Base-by-base conservation (phyloP, 1,284 basidiomycete genomes). In the Neotropicomus parvogracilis region DNA sequence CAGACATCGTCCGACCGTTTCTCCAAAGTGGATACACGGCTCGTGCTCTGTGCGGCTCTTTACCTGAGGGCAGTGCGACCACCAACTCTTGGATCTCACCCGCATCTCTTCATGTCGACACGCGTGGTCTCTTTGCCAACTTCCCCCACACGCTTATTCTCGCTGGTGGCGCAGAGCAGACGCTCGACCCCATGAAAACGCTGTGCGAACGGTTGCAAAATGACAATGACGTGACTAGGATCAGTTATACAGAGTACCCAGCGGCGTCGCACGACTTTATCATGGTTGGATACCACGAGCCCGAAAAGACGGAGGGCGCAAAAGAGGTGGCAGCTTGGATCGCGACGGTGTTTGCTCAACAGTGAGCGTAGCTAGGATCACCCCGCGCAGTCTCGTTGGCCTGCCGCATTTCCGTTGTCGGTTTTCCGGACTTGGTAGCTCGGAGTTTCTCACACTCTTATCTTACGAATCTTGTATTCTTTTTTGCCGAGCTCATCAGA, bases 1-100 rank as follows among this genome's bases (percentile, higher is more conserved):
- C 44, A 6, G 44, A 46, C 8, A 21, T 38, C 16, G 43, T 46
- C 28, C 44, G 39, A 13, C 16, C 26, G 29, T 32, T 39, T n/a
- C 29, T 46, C 13, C 28, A 46, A 3, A 46, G 44, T 27, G 44
- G 44, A 19, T 39, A 46, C 44, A 46, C 36, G 11, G 29, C 44
- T 4, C 29, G 29, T 9, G 44, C 44, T n/a, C 36, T 45, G 3
- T 39, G 28, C 26, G 36, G 44, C 21, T 32, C 36, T 26, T 14
- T 45, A 7, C 44, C 36, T 16, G 28, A 38, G 20, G 44, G 28
- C 44, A 45, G 44, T 32, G 44, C n/a, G 13, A 10, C 20, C 20
- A 24, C 44, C 12, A 45, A 45, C 9, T 16, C 44, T 10, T 44
- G 43, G 44, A 45, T 45, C 12, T 45, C 44, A 4, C 44, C 36